Evolutionary conservation across 2,329 filamentous ascomycete genomes (phyloP), one percentile per base, ranked within the genome.

Genomic region (Biscogniauxia sp.): DNA sequence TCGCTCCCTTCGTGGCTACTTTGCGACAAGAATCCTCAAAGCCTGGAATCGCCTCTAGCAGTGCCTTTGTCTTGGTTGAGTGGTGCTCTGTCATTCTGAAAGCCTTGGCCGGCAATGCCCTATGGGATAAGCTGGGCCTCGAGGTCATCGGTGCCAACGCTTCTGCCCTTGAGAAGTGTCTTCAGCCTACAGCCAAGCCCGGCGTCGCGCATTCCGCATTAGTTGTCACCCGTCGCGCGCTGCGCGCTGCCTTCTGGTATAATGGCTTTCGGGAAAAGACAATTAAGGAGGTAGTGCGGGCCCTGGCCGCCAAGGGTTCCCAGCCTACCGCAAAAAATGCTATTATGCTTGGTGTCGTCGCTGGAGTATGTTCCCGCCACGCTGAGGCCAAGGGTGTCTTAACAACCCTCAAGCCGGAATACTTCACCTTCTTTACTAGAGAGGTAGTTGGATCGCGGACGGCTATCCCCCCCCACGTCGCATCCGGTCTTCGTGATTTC

Each of bases 31-130:
- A 99, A 76, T 85, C 88, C 15, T 82, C 85, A 64, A 97, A 96
- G 74, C 79, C 84, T 19, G 88, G 87, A 64, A 88, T 98, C 69
- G 92, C 94, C 32, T 79, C 90, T 17, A 86, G 84, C 51, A 96
- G 88, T 75, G 91, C 93, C 5, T 96, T 97, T 73, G 92, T 96
- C 54, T 80, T 99, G 67, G 83, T 95, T 15, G 92, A 97, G 75
- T 99, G 94, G 94, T 92, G 88, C 75, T 90, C 89, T 61, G 75
- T 94, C 60, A 78, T 97, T 55, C 84, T 97, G 67, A 88, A 93
- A 70, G 83, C 89, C 60, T 80, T 93, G 25, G 84, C 84, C 32
- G 82, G 82, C 54, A 84, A 84, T 17, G 72, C 82, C 9, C 74
- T 84, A 51, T 93, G 88, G 88, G 83, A 85, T 55, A 80, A 80